Conservation (phyloP, 1,139 yeast species). For the Blastobotrys malaysiensis region DNA sequence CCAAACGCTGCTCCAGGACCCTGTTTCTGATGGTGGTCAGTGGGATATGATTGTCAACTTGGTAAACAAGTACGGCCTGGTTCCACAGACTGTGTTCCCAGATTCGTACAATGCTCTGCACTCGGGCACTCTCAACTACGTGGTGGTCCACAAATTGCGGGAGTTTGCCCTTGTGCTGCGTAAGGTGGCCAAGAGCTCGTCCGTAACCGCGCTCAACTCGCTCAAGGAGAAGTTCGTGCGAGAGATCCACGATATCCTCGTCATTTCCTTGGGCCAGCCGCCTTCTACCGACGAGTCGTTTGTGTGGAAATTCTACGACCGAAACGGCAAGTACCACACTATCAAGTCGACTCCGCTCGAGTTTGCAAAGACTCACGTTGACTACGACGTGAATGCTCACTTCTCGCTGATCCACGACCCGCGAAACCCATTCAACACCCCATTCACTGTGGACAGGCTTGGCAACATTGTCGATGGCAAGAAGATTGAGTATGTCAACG, state of each 20-base stretch:
- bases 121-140: slow-evolving; percentile 45
- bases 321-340: slow-evolving; percentile 45
- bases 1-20: slow-evolving; percentile 43
- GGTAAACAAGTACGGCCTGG: slow-evolving; percentile 56
- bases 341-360: slow-evolving; percentile 48
- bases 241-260: slow-evolving; percentile 49
- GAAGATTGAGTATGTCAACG: slow-evolving; percentile 58
- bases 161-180: slow-evolving; percentile 57
- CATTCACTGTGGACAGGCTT: slow-evolving; percentile 58
- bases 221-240: slow-evolving; percentile 48
- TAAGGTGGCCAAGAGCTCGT: slow-evolving; percentile 29
- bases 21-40: slow-evolving; percentile 66
- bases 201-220: slow-evolving; percentile 29
- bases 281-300: slow-evolving; percentile 52
- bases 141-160: slow-evolving; percentile 53
- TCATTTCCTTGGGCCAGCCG: slow-evolving; percentile 56
- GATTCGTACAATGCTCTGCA: slow-evolving; percentile 55
- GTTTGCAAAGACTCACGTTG: slow-evolving; percentile 45
- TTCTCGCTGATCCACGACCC: slow-evolving; percentile 63
- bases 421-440: slow-evolving; percentile 46
- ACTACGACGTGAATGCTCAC: slow-evolving; percentile 43
- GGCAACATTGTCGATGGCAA: slow-evolving; percentile 59
- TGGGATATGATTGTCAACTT: slow-evolving; percentile 67
- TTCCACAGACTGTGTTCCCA: slow-evolving; percentile 56
- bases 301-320: slow-evolving; percentile 58